A percentile compares a stretch with the other conserved stretches of the same genome.
Evolutionary conservation across 2,329 filamentous ascomycete species (phyloP).

Genomic region (Talaromyces sp.): DNA sequence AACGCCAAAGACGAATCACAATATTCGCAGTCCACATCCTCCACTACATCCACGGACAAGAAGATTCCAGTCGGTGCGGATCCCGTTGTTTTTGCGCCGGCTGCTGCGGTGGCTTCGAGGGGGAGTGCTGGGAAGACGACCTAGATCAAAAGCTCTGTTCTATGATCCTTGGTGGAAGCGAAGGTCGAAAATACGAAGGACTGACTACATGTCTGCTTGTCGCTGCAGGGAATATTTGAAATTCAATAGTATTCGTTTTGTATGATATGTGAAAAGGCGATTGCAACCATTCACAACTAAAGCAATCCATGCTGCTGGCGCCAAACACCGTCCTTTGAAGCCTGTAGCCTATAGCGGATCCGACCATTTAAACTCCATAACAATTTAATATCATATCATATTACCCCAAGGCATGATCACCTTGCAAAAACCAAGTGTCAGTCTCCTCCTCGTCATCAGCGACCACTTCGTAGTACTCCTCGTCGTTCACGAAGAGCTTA

Average conservation of each 20-base stretch:
- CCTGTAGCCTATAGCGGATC: neutral
- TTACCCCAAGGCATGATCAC: neutral
- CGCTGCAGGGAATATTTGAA: neutral
- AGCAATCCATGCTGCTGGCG: neutral
- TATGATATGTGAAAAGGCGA: neutral
- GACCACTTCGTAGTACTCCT: constrained; percentile 42
- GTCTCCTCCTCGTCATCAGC: constrained; percentile 5
- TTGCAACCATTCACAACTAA: neutral
- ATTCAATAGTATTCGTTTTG: neutral
- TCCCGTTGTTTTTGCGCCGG: constrained; percentile 15
- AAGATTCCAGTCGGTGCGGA: constrained; percentile 17
- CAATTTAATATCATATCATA: neutral
- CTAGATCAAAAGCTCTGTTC: neutral
- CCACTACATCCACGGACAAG: constrained; percentile 10
- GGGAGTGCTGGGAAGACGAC: constrained; percentile 9
- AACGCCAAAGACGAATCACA: constrained; percentile 62
- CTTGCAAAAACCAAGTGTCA: constrained; percentile 13
- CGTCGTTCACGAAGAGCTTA: constrained; percentile 49
- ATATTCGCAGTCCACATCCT: neutral
- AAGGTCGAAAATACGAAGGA: neutral
- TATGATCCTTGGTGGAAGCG: neutral
- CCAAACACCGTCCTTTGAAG: neutral
- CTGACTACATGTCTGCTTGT: neutral
- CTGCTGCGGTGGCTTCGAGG: constrained; percentile 15
- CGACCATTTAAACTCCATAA: neutral